These are phyloP conservation scores for Tetracentron sinense DNA, from an alignment of 164 flowering plant genomes.

Conservation along the genomic window DNA sequence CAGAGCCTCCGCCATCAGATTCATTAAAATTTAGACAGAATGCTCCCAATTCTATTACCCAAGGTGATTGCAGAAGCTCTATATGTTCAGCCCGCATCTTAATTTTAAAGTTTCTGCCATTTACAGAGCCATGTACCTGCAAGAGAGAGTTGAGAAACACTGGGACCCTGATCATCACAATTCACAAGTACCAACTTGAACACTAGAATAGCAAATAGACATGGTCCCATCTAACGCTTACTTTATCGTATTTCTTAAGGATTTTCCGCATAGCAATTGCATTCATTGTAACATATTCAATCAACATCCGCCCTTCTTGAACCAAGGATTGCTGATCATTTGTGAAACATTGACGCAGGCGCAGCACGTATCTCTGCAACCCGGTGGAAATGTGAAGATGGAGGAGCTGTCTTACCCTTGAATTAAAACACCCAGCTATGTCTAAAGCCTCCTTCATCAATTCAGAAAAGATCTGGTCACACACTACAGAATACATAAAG, in stretches of 20 bases:
- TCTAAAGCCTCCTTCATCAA: slow-evolving; percentile 75
- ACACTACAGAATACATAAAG: slow-evolving; percentile 37
- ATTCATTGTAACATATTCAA: slow-evolving; percentile 76
- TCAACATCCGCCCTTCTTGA: slow-evolving; percentile 56
- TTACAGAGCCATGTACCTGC: slow-evolving; percentile 75
- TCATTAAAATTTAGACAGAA: slow-evolving; percentile 55
- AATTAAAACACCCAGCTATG: slow-evolving; percentile 67
- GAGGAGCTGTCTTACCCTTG: slow-evolving; percentile 64
- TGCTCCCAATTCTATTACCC: slow-evolving; percentile 88
- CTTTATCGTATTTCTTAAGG: slow-evolving; percentile 93
- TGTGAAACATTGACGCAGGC: slow-evolving; percentile 48
- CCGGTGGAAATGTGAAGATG: slow-evolving; percentile 58
- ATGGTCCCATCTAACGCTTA: slow-evolving; percentile 24
- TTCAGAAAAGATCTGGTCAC: slow-evolving; percentile 78
- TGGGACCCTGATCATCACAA: neutral
- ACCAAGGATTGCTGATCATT: slow-evolving; percentile 41
- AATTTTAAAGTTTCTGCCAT: slow-evolving; percentile 67
- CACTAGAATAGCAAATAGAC: neutral
- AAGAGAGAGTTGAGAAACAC: neutral
- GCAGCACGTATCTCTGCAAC: slow-evolving; percentile 43
- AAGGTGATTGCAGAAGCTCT: slow-evolving; percentile 85
- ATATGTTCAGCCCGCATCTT: slow-evolving; percentile 63
- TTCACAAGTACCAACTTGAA: neutral
- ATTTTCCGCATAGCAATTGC: slow-evolving; percentile 85
- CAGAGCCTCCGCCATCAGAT: slow-evolving; percentile 27